Conservation (phyloP, 176 grass and related monocot genomes). For the Zoysia pacifica region DNA sequence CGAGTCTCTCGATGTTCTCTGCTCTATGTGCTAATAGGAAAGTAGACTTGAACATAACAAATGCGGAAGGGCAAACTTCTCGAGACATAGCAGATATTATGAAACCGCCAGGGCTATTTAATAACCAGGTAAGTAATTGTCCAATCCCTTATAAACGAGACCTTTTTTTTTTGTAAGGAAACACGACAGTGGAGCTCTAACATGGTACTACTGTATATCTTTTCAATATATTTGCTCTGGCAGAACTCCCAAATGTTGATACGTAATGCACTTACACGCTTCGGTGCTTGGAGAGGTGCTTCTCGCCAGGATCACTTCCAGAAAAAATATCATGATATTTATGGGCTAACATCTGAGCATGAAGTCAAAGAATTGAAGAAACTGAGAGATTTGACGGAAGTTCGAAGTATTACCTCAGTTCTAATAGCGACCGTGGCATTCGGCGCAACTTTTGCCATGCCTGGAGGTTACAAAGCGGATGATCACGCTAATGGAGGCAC, state of each 20-base stretch:
- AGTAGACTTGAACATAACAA: background rate
- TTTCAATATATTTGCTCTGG: background rate
- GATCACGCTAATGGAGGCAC: background rate
- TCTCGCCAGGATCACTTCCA: background rate
- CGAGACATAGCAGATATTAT: background rate
- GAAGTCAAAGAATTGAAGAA: background rate
- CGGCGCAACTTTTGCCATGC: background rate
- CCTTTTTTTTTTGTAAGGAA: background rate
- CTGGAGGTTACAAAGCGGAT: conserved; percentile 10
- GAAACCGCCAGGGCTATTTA: background rate
- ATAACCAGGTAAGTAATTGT: background rate
- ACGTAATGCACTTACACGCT: background rate
- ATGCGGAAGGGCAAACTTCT: background rate
- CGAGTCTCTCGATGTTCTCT: background rate
- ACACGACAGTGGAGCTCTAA: background rate
- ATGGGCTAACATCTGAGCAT: background rate
- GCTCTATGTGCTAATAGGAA: background rate
- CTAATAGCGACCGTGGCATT: background rate
- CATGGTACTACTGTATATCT: background rate
- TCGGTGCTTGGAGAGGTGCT: background rate
- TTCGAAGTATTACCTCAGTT: background rate
- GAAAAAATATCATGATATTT: background rate
- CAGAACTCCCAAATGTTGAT: background rate
- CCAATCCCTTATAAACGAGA: background rate
- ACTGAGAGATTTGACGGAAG: background rate